Conservation (phyloP, 371 early-diverging fungal species). For the Mucor ambiguus region DNA sequence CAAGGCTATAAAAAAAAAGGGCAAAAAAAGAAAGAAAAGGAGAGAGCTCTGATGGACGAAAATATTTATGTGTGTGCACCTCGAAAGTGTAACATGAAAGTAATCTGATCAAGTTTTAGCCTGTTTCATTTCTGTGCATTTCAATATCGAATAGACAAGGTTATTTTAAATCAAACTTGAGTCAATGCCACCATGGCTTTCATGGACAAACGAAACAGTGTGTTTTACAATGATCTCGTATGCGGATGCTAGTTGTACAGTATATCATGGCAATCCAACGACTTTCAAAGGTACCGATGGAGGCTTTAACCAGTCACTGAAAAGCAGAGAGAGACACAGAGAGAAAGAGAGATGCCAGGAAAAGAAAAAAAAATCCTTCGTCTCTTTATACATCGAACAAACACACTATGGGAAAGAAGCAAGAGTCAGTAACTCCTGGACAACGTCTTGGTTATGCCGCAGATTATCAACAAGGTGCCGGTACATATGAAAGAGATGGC, state of each 20-base stretch:
- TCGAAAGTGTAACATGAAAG: constrained; percentile 1
- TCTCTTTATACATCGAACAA: neutral
- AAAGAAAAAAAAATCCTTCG: neutral
- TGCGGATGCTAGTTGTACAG: too few relatives aligned
- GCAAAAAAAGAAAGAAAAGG: neutral
- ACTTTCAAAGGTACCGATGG: neutral
- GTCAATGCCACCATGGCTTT: neutral
- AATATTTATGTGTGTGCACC: constrained; percentile 1
- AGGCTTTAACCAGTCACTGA: neutral
- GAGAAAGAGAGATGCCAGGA: neutral
- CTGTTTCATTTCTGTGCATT: neutral
- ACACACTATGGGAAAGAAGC: constrained; percentile 18
- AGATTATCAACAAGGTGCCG: constrained; percentile 73
- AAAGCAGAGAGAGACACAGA: neutral
- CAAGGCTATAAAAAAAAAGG: neutral
- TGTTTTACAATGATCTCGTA: neutral
- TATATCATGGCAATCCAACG: neutral
- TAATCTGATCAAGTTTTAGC: neutral
- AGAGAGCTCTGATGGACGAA: neutral
- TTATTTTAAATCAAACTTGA: neutral
- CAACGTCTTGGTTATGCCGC: constrained; percentile 77
- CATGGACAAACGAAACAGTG: neutral
- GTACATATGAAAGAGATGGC: constrained; percentile 80
- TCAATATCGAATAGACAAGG: neutral
- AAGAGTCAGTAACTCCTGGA: constrained; percentile 74